These are phyloP conservation scores for Amanita inopinata DNA, from an alignment of 768 basidiomycete species.

Conservation along the genomic window DNA sequence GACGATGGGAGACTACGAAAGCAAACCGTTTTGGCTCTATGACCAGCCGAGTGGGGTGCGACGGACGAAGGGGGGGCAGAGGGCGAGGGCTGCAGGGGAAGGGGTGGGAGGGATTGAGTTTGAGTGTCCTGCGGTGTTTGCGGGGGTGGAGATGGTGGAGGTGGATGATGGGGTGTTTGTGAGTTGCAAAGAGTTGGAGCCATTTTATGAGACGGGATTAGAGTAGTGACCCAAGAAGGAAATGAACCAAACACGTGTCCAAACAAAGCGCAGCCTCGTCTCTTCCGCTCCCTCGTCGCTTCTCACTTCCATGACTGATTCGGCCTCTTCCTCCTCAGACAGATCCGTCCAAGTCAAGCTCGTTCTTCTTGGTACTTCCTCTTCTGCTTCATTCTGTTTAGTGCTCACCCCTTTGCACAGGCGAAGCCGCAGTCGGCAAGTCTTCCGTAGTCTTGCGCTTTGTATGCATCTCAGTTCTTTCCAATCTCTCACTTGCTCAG, in stretches of 20 bases:
- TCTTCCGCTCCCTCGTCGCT: slow-evolving; percentile 12
- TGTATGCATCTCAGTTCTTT: slow-evolving; percentile 35
- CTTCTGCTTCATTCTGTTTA: slow-evolving; percentile 8
- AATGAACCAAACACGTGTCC: slow-evolving; percentile 17
- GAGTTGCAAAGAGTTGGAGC: slow-evolving; percentile 31
- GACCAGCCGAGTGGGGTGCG: slow-evolving; percentile 43
- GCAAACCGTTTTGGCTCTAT: slow-evolving; percentile 44
- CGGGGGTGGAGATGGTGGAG: slow-evolving; percentile 19
- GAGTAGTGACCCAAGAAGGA: slow-evolving; percentile 13
- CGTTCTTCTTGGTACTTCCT: slow-evolving; percentile 71
- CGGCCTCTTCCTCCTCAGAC: slow-evolving; percentile 65
- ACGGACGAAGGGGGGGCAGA: slow-evolving; percentile 34
- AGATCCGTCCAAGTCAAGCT: slow-evolving; percentile 98
- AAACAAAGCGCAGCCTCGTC: slow-evolving; percentile 11
- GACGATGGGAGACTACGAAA: slow-evolving; percentile 28
- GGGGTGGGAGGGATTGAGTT: slow-evolving; percentile 13
- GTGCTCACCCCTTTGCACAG: slow-evolving; percentile 31
- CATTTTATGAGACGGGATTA: slow-evolving; percentile 21
- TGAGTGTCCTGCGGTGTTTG: slow-evolving; percentile 30
- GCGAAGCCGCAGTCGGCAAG: slow-evolving; percentile 98
- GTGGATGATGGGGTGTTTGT: slow-evolving; percentile 34
- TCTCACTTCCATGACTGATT: slow-evolving; percentile 51
- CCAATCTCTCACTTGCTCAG: slow-evolving; percentile 9
- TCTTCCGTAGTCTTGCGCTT: slow-evolving; percentile 97
- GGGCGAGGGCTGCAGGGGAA: slow-evolving; percentile 26